Percentiles rank a stretch among this genome's conserved stretches.
phyloP scores from a whole-genome alignment of 805 yeast genomes.

The Komagataella pastoris region DNA sequence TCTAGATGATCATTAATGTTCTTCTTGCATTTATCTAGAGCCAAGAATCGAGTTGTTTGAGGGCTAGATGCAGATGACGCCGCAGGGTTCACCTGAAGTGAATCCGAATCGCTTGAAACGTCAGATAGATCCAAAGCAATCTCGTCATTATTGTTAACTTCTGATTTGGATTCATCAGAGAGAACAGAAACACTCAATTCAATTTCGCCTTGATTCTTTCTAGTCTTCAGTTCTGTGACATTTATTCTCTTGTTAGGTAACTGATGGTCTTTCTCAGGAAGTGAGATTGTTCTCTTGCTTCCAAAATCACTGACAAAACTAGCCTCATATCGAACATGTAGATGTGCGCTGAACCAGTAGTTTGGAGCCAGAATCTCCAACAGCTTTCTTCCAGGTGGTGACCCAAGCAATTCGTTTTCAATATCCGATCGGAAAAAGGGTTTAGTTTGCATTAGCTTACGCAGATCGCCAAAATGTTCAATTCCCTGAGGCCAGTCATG shows the following conservation, averaged over 20 bases:
- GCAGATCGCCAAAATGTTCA: slow-evolving; percentile 47
- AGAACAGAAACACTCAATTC: background rate
- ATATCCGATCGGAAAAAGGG: slow-evolving; percentile 61
- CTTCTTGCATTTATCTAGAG: slow-evolving; percentile 74
- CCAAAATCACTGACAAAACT: slow-evolving; percentile 22
- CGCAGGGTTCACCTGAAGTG: background rate
- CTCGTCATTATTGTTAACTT: slow-evolving; percentile 15
- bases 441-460: slow-evolving; percentile 37
- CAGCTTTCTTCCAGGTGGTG: slow-evolving; percentile 47
- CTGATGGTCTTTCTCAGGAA: slow-evolving; percentile 4
- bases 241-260: background rate
- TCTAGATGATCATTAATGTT: slow-evolving; percentile 47
- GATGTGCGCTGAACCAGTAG: slow-evolving; percentile 82
- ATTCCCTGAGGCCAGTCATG: slow-evolving; percentile 96
- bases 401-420: slow-evolving; percentile 48
- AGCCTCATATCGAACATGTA: slow-evolving; percentile 69
- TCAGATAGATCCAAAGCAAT: slow-evolving; percentile 16
- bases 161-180: slow-evolving; percentile 6
- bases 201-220: slow-evolving; percentile 11
- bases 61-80: background rate
- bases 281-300: slow-evolving; percentile 7
- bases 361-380: slow-evolving; percentile 43
- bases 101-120: slow-evolving; percentile 3
- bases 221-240: slow-evolving; percentile 2
- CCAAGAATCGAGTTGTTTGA: slow-evolving; percentile 40